phyloP scores from a whole-genome alignment of 306 rosid genomes.

The Lathyrus tuberosus region DNA sequence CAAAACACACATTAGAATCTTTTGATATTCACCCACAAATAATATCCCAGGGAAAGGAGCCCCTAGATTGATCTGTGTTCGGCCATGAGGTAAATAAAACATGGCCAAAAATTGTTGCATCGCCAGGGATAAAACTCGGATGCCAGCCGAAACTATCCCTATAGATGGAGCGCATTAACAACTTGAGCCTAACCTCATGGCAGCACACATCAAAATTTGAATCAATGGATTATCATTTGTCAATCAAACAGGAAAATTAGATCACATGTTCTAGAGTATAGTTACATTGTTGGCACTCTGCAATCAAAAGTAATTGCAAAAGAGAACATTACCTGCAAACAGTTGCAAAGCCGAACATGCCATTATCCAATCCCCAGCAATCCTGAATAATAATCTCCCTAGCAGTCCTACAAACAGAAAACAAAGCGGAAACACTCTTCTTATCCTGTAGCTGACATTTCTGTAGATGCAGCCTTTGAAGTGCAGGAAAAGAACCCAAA shows the following conservation, averaged over 20 bases:
- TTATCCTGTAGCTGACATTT: conserved; percentile 78
- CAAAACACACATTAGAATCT: not conserved
- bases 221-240: conserved; percentile 5
- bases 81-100: not conserved
- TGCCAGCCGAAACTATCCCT: not conserved
- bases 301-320: conserved; percentile 1
- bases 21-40: not conserved
- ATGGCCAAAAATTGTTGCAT: not conserved
- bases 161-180: not conserved
- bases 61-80: not conserved
- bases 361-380: conserved; percentile 87
- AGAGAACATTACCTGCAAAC: conserved; percentile 65
- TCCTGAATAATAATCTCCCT: conserved; percentile 75
- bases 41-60: not conserved
- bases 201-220: not conserved
- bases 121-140: not conserved
- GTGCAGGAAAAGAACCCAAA: conserved; percentile 71
- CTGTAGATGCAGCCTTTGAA: conserved; percentile 73
- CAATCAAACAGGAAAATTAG: conserved; percentile 3
- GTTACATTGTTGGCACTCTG: not conserved
- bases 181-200: not conserved
- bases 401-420: conserved; percentile 61
- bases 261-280: not conserved
- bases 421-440: conserved; percentile 60
- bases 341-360: conserved; percentile 59